Conservation (phyloP, 1,139 yeast genomes). For the Lodderomyces beijingensis region DNA sequence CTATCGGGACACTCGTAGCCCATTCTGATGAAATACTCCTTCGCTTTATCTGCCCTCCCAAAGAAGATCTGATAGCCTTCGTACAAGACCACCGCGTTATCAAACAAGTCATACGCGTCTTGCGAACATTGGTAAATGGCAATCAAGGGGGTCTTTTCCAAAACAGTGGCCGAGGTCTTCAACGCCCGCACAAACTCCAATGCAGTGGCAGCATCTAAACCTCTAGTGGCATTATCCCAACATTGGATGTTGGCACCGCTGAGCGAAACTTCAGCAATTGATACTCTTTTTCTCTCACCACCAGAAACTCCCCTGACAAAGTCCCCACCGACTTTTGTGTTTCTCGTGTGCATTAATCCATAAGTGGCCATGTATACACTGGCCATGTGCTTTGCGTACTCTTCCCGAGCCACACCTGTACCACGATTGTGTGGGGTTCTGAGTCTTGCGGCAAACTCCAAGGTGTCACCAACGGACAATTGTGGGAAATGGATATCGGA, state of each 20-base stretch:
- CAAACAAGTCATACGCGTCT: conserved; percentile 48
- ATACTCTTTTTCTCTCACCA: conserved; percentile 44
- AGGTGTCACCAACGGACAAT: conserved; percentile 48
- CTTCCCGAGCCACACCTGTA: conserved; percentile 28
- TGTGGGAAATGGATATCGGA: conserved; percentile 52
- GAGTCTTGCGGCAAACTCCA: conserved; percentile 40
- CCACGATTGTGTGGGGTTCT: conserved; percentile 42
- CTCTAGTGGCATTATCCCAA: conserved; percentile 65
- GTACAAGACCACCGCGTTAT: conserved; percentile 67
- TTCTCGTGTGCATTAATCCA: conserved; percentile 32
- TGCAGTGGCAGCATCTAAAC: conserved; percentile 59
- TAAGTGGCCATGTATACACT: conserved; percentile 41
- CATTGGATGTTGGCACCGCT: conserved; percentile 42
- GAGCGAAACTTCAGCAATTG: conserved; percentile 39
- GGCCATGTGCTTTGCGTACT: conserved; percentile 41
- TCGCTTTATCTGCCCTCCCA: conserved; percentile 61
- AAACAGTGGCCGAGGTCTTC: conserved; percentile 56
- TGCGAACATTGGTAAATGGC: conserved; percentile 63
- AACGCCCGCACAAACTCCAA: conserved; percentile 69
- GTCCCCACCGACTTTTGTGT: conserved; percentile 35
- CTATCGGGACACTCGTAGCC: conserved; percentile 63
- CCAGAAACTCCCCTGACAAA: conserved; percentile 39
- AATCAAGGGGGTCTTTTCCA: conserved; percentile 60
- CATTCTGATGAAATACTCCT: conserved; percentile 43
- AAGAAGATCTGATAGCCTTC: conserved; percentile 75